These are phyloP conservation scores for Saturnispora quitensis DNA, from an alignment of 805 yeast genomes.

Conservation along the genomic window DNA sequence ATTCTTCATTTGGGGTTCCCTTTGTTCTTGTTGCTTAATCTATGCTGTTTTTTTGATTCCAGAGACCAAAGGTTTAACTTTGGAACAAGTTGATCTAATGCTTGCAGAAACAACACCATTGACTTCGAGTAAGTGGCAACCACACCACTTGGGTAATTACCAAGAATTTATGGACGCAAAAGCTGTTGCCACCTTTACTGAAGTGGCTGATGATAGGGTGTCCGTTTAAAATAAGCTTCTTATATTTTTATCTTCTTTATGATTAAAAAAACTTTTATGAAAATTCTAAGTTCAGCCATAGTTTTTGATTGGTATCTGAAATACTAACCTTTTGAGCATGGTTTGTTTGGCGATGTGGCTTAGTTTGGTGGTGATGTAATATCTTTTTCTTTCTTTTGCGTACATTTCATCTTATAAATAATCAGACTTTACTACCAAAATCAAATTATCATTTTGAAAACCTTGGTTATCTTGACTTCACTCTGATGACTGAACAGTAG, in stretches of 20 bases:
- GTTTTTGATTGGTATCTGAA: too few relatives aligned
- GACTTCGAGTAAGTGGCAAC: neutral
- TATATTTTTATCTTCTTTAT: too few relatives aligned
- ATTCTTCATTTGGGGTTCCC: slow-evolving; percentile 46
- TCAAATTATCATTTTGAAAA: too few relatives aligned
- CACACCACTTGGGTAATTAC: neutral
- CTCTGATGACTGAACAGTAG: too few relatives aligned
- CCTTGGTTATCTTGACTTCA: too few relatives aligned
- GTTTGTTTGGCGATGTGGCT: too few relatives aligned
- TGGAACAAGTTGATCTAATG: slow-evolving; percentile 45
- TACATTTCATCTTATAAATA: too few relatives aligned
- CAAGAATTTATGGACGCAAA: neutral
- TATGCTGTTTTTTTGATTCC: slow-evolving; percentile 42
- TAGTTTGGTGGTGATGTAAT: too few relatives aligned
- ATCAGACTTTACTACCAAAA: too few relatives aligned
- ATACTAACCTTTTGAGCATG: too few relatives aligned
- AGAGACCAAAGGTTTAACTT: slow-evolving; percentile 45
- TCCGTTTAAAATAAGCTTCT: neutral
- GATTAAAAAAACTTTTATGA: neutral
- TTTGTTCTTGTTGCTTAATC: slow-evolving; percentile 24
- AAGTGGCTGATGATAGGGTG: neutral
- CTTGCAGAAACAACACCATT: neutral
- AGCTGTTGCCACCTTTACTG: neutral
- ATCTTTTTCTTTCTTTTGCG: too few relatives aligned
- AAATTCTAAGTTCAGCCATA: too few relatives aligned